Base-by-base conservation (phyloP, 805 yeast species). In the Wickerhamomyces strasburgensis region DNA sequence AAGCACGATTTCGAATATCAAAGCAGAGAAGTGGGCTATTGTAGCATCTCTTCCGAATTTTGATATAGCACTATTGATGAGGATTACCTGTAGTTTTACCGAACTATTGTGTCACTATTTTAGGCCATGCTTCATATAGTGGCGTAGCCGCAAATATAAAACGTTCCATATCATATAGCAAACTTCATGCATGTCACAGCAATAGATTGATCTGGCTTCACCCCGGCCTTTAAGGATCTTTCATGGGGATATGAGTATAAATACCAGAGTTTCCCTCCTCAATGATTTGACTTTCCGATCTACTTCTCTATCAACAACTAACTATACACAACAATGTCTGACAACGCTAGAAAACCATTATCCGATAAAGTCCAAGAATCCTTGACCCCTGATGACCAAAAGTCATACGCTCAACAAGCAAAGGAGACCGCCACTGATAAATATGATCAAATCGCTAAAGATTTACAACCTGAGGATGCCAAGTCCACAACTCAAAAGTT, bases 261-360 rank as follows among this genome's bases (percentile, higher is more conserved):
- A 26, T 28, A 26, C 37, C 14, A 27, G 15, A 13, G 16, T 14
- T 16, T 14, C 14, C n/a, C 21, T 18, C 33, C 23, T 25, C 27
- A 23, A 15, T n/a, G 23, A 15, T 18, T 19, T 11, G 16, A 17
- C 21, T 15, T 10, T 15, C 24, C n/a, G 21, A 14, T 8, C 24
- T 13, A 7, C 27, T 24, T 26, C n/a, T 11, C 19, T 7, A 5
- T 10, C 7, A 19, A 34, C 31, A 18, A 29, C 27, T 19, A 35
- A 42, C 13, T 49, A 51, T 26, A 44, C 47, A 21, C 25, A 21
- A 58, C 27, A 45, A 66, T 66, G 71, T 65, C 71, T 40, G 71
- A 65, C 65, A 57, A 72, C 44, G 85, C 83, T 54, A 83, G 95
- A 81, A 86, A 87, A 68, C 66, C 74, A 59, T 72, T 86, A 57